Base-by-base conservation (phyloP, 495 filamentous ascomycete genomes). In the Penicillium subrubescens region DNA sequence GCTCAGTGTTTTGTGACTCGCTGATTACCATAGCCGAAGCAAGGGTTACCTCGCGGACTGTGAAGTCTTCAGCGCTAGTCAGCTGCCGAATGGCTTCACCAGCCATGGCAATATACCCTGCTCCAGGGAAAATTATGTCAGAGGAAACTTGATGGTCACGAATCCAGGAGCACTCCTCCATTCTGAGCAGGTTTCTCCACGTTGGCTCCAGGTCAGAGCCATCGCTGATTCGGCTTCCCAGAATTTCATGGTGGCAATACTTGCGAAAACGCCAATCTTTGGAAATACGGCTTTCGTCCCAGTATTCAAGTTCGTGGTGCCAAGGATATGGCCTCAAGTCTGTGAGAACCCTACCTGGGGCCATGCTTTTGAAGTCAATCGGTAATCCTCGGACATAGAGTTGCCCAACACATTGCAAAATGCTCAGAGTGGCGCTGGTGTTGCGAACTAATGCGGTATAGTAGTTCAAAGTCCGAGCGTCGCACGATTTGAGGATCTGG, bases 261-360 rank as follows among this genome's bases (percentile, higher is more conserved):
- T 77, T 71, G 55, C 82, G 83, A 19, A 78, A 67, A 5, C 84
- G 75, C 73, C 83, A 84, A 25, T 83, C 77, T 37, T 69, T 60
- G 0, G 68, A 71, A n/a, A 82, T 62, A 8, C 83, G 77, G 37
- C 68, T 79, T 63, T 88, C 85, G 39, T 69, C 66, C 83, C 83
- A 87, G 58, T 77, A 77, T 17, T 54, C 46, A 5, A 61, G 54
- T 10, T 75, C 71, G 33, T 80, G 77, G 10, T 84, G 66, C 84
- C 85, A 88, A 0, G 83, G 77, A 48, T 88, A 88, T 3, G 73
- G 54, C 25, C 78, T 82, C 23, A 87, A 67, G 23, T 82, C 78
- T 6, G 73, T 59, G 2, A 86, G 54, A 2, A 76, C 64, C 44
- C 64, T 61, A 3, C 68, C 68, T 1, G 19, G 29, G 15, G 76